A percentile compares a stretch with the other conserved stretches of the same genome.
Conservation (phyloP, 495 filamentous ascomycete genomes). For the Niebla homalea region DNA sequence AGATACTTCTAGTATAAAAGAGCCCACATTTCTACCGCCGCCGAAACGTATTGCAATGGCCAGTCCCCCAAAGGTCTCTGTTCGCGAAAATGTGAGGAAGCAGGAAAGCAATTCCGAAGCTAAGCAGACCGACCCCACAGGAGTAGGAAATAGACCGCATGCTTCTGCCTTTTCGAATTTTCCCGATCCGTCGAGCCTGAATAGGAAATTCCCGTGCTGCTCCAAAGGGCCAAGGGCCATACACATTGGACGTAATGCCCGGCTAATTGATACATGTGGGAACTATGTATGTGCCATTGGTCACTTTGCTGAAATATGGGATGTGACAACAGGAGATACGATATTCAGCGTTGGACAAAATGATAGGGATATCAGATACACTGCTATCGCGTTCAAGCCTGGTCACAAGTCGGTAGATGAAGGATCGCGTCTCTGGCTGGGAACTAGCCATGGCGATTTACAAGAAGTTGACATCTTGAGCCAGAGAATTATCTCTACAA, state of each 20-base stretch:
- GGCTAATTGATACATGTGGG: conserved; percentile 75
- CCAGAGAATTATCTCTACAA: conserved; percentile 51
- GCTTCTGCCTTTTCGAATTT: conserved; percentile 37
- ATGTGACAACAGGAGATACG: conserved; percentile 63
- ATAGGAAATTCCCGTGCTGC: conserved; percentile 66
- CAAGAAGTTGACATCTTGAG: conserved; percentile 70
- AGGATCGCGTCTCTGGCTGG: conserved; percentile 78
- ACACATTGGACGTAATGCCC: conserved; percentile 67
- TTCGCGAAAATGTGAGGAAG: neutral
- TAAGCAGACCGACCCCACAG: conserved; percentile 1
- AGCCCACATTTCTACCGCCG: conserved; percentile 22
- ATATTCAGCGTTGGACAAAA: conserved; percentile 68
- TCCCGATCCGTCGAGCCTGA: conserved; percentile 74
- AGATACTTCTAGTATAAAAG: neutral
- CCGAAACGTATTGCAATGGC: conserved; percentile 26
- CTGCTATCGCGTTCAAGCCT: conserved; percentile 77
- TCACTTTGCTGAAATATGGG: conserved; percentile 76
- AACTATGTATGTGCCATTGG: conserved; percentile 78
- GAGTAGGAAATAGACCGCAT: conserved; percentile 1
- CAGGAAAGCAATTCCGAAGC: neutral
- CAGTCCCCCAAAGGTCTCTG: neutral
- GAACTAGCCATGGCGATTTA: conserved; percentile 73
- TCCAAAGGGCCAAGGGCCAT: conserved; percentile 61
- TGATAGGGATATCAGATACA: conserved; percentile 59
- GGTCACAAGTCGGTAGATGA: conserved; percentile 60